Evolutionary conservation across 2,329 filamentous ascomycete species (phyloP).

Genomic region (Ilyonectria robusta): DNA sequence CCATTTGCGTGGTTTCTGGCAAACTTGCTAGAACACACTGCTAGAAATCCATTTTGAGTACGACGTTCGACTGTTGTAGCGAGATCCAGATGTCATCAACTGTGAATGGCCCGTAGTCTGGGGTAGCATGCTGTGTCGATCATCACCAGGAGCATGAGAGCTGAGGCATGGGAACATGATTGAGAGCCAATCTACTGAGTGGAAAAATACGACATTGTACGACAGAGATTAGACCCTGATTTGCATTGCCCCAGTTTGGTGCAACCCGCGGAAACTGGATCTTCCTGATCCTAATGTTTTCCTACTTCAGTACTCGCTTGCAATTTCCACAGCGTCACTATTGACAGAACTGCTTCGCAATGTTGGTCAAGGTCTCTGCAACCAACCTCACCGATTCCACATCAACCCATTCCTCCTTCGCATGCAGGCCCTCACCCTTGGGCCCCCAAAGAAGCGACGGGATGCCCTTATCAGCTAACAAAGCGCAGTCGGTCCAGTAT

Average conservation of each 20-base stretch:
- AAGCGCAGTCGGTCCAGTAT: slow-evolving; percentile 67
- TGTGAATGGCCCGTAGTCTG: no score
- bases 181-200: no score
- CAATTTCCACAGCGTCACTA: not conserved
- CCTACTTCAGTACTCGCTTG: not conserved
- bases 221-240: no score
- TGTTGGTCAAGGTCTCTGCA: slow-evolving; percentile 42
- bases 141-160: not conserved
- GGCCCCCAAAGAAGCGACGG: slow-evolving; percentile 63
- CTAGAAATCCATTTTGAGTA: not conserved
- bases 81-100: not conserved
- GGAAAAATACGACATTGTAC: no score
- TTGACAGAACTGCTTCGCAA: slow-evolving; percentile 51
- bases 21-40: not conserved
- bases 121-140: no score
- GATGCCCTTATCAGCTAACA: slow-evolving; percentile 61
- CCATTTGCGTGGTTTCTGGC: not conserved
- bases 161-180: not conserved
- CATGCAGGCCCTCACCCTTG: slow-evolving; percentile 63
- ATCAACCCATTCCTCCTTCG: slow-evolving; percentile 65
- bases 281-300: no score
- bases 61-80: not conserved
- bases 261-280: no score
- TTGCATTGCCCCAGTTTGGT: no score
- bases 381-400: slow-evolving; percentile 58